Base-by-base conservation (phyloP, 192 early-diverging fungal species). In the Rhizophlyctis rosea region DNA sequence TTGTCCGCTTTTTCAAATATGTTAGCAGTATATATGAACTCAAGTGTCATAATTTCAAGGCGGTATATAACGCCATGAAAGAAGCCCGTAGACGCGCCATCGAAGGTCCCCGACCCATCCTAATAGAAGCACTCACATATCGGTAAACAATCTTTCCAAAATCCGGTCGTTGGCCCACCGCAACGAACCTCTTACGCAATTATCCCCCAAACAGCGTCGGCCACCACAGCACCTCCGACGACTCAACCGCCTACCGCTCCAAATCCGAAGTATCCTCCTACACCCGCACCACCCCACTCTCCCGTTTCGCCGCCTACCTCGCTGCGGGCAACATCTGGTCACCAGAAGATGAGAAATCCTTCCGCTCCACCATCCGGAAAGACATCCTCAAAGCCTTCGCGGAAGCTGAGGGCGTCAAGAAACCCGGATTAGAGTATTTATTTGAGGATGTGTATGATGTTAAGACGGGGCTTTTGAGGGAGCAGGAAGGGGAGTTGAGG, bases 111-210 rank as follows among this genome's bases (percentile, higher is more conserved):
- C 84, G 84, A 60, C 96, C 96, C 1, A 91, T 98, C 0, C 79
- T 99, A 34, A 91, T 99, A 44, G 96, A 99, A 76, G 91, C 96
- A 21, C 88, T 99, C 89, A 94, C 96, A 2, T 99, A 99, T 75
- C 95, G 96, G 79, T 81, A 57, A 4, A 44, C 9, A 13, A 44
- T 13, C 7, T 44, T 57, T 56, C 11, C n/a, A 21, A 14, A 24
- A 2, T 0, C 25, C 33, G 2, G 7, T 48, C 67, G 56, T 71
- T 64, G 28, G 11, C 39, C 44, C 16, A 51, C 25, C 2, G 3
- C 29, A 39, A 11, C 30, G 11, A 23, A 31, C 23, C 24, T 0
- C 18, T 67, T 55, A 31, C 30, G n/a, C 49, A 24, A 34, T 16
- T 34, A 9, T 18, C 24, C 5, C 14, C 27, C 13, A 31, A 44